Conservation (phyloP, 768 basidiomycete genomes). For the Clavulina sp. region DNA sequence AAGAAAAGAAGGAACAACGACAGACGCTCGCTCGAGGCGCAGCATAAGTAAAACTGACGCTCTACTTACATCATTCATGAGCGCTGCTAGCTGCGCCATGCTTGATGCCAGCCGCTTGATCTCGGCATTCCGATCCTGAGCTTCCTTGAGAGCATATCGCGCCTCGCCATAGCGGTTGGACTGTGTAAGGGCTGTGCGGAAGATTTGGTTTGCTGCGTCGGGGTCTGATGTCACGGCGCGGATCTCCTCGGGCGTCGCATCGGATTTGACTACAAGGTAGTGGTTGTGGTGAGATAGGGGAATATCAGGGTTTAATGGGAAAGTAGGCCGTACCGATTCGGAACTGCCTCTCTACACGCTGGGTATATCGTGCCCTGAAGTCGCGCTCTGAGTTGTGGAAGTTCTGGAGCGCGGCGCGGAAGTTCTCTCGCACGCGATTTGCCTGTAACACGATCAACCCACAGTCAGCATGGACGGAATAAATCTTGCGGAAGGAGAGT, state of each 20-base stretch:
- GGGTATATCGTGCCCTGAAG: slow-evolving; percentile 41
- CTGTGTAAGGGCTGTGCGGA: slow-evolving; percentile 59
- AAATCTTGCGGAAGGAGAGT: not conserved
- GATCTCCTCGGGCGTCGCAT: slow-evolving; percentile 70
- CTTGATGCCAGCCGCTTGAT: slow-evolving; percentile 74
- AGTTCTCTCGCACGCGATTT: slow-evolving; percentile 50
- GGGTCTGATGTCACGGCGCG: slow-evolving; percentile 55
- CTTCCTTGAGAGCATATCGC: slow-evolving; percentile 66
- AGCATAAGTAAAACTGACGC: too few species aligned
- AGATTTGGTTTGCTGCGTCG: slow-evolving; percentile 51
- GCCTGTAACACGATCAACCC: not conserved
- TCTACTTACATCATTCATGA: slow-evolving; percentile 81
- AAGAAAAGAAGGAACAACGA: too few species aligned
- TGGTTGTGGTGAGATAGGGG: too few species aligned
- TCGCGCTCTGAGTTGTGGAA: slow-evolving; percentile 65
- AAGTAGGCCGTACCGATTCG: slow-evolving; percentile 69
- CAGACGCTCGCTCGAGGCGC: too few species aligned
- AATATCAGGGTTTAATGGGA: too few species aligned
- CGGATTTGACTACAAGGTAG: slow-evolving; percentile 80
- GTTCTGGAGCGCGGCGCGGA: slow-evolving; percentile 57
- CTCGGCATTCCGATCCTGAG: slow-evolving; percentile 76
- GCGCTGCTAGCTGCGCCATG: slow-evolving; percentile 69
- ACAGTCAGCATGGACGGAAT: not conserved
- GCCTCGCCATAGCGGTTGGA: slow-evolving; percentile 77
- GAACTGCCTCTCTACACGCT: slow-evolving; percentile 57